Evolutionary conservation across 805 yeast genomes (phyloP), one percentile per base, ranked within the genome.

Genomic region (Starmerella potacharoeniae): DNA sequence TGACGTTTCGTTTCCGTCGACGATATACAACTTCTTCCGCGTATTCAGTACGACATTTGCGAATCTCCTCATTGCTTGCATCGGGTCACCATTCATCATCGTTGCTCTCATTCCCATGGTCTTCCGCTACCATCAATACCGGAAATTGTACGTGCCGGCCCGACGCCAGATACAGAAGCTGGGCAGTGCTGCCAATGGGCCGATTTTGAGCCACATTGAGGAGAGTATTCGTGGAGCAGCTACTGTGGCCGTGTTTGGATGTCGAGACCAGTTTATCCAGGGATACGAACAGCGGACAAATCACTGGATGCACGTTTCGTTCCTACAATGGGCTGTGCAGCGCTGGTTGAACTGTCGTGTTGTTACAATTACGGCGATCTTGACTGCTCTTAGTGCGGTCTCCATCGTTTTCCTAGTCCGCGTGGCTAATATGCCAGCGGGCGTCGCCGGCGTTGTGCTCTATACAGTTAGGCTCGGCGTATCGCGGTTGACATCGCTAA

Each of bases 361-460:
- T 56, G 90, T 95, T 29, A 86, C 84, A 28, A 76, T 90, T 61
- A 95, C 96, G 30, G 83, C 95, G 2, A 62, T 86, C 41, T 82
- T 89, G 56, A 85, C 87, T 59, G 75, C 87, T 57, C 82, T 84
- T 42, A 82, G 95, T 9, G 84, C 95, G 6, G 82, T 86, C 11
- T 75, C 86, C 62, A 76, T 90, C 36, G 81, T 86, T 45, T 67
- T 79, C 57, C 45, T 60, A 8, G 78, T 86, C 30, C 70, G 83
- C 60, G 76, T 88, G 60, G 82, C 93, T 16, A 86, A 90, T 28
- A 75, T 86, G 33, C 77, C 84, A n/a, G 86, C 95, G 22, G 96
- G 96, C 69, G 88, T 86, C 63, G 97, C 96, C 73, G 75, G 89
- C 61, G 82, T 95, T 30, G 86, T 88, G 60, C 83, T 89, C 45